Conservation (phyloP, 345 rosid species). For the Lepidium sativum region DNA sequence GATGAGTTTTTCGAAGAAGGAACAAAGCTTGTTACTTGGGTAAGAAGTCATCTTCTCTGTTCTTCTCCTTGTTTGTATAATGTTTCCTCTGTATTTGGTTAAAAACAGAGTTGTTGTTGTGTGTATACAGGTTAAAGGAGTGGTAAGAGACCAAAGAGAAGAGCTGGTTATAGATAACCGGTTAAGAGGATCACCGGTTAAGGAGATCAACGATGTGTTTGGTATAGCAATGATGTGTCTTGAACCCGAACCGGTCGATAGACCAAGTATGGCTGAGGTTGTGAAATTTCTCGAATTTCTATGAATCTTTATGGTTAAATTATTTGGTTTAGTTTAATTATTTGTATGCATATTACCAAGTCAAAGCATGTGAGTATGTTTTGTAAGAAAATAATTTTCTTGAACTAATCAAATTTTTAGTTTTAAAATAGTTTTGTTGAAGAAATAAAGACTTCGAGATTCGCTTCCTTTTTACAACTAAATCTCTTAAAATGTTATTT, state of each 20-base stretch:
- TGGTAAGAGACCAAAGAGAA: constrained; percentile 57
- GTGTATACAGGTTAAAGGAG: constrained; percentile 54
- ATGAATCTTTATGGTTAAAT: not conserved
- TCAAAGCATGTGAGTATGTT: not conserved
- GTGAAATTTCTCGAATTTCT: constrained; percentile 67
- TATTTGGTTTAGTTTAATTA: not conserved
- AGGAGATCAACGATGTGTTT: constrained; percentile 51
- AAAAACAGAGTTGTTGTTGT: not conserved
- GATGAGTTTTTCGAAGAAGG: constrained; percentile 81
- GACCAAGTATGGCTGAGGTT: constrained; percentile 82
- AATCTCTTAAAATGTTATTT: not conserved
- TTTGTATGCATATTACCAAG: not conserved
- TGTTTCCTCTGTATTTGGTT: not conserved
- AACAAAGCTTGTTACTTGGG: constrained; percentile 90
- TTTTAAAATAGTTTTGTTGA: not conserved
- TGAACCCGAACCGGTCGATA: constrained; percentile 62
- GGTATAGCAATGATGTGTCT: constrained; percentile 64
- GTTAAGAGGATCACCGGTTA: constrained; percentile 42
- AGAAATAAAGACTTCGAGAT: constrained; percentile 18
- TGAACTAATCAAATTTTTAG: constrained; percentile 6
- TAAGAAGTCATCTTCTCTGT: constrained; percentile 9
- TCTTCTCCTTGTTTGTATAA: not conserved
- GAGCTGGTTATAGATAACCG: constrained; percentile 51
- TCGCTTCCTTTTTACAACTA: constrained; percentile 18
- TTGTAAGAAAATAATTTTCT: not conserved